Evolutionary conservation across 2,329 filamentous ascomycete species (phyloP).

Genomic region (Lachnellula arida): DNA sequence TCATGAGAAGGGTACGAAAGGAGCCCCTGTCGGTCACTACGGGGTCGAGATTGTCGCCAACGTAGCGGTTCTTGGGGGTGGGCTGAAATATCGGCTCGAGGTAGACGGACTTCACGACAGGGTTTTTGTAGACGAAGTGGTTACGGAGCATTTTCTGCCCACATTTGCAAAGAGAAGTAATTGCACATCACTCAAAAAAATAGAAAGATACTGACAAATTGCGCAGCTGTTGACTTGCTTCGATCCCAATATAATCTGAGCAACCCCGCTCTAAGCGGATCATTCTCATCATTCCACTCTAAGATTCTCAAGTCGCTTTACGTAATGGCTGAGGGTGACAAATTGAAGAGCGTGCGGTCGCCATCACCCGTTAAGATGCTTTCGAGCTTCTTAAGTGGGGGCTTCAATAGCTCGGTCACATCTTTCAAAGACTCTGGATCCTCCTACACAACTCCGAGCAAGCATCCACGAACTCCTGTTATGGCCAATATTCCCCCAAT

Average conservation of each 20-base stretch:
- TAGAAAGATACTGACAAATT: slow-evolving; percentile 32
- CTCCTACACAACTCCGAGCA: slow-evolving; percentile 36
- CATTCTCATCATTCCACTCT: slow-evolving; percentile 71
- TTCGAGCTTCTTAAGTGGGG: slow-evolving; percentile 71
- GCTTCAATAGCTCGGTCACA: slow-evolving; percentile 40
- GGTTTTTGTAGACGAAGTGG: slow-evolving; percentile 69
- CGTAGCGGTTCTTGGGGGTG: slow-evolving; percentile 46
- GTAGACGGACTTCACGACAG: slow-evolving; percentile 64
- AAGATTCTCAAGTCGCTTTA: slow-evolving; percentile 69
- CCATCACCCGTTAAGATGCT: slow-evolving; percentile 89
- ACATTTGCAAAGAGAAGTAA: slow-evolving; percentile 70
- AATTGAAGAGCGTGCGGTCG: slow-evolving; percentile 64
- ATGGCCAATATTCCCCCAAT: slow-evolving; percentile 42
- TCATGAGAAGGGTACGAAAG: slow-evolving; percentile 60
- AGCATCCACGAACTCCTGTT: slow-evolving; percentile 30
- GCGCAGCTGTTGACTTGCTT: slow-evolving; percentile 65
- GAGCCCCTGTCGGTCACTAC: slow-evolving; percentile 60
- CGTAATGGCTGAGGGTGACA: slow-evolving; percentile 58
- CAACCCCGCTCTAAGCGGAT: slow-evolving; percentile 59
- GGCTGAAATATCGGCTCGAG: slow-evolving; percentile 52
- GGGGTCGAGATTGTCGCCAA: slow-evolving; percentile 69
- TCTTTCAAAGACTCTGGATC: slow-evolving; percentile 35
- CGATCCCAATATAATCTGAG: slow-evolving; percentile 64
- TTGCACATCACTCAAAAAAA: slow-evolving; percentile 24
- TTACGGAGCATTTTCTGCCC: slow-evolving; percentile 66